Percentiles rank a stretch among this genome's conserved stretches.
These are phyloP conservation scores for Mucor velutinosus DNA, from an alignment of 371 early-diverging fungal species.

Conservation along the genomic window DNA sequence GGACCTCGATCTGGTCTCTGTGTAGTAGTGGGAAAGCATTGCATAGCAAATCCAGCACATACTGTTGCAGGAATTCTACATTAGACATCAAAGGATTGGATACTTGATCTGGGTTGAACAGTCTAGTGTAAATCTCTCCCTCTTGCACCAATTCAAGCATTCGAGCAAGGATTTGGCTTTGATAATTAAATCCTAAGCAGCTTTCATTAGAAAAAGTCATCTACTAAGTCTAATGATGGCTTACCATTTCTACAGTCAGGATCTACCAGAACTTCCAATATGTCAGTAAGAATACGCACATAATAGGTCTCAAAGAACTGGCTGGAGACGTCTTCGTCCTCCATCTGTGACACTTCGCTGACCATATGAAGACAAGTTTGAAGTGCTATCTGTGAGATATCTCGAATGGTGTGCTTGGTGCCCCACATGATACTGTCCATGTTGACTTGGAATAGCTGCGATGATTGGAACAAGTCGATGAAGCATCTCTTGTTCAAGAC, in stretches of 20 bases:
- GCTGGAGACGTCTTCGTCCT: constrained; percentile 69
- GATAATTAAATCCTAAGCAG: constrained; percentile 79
- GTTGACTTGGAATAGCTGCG: constrained; percentile 74
- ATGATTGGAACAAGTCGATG: constrained; percentile 72
- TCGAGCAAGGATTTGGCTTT: constrained; percentile 83
- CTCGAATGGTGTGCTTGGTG: constrained; percentile 93
- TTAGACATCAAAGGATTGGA: constrained; percentile 80
- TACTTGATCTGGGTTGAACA: constrained; percentile 72
- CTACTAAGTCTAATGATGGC: not conserved
- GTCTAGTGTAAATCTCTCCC: constrained; percentile 79
- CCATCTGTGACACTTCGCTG: constrained; percentile 63
- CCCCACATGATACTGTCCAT: constrained; percentile 93
- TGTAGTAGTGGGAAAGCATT: constrained; percentile 88
- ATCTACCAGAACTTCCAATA: constrained; percentile 90
- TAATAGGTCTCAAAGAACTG: constrained; percentile 88
- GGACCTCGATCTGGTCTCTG: constrained; percentile 79
- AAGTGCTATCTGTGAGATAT: constrained; percentile 88
- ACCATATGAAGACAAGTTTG: constrained; percentile 78
- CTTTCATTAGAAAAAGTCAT: too few species aligned
- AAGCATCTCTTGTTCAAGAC: constrained; percentile 82
- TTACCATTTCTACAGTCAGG: constrained; percentile 92
- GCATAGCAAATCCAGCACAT: constrained; percentile 72
- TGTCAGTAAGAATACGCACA: constrained; percentile 81
- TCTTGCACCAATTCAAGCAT: constrained; percentile 85
- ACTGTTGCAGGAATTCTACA: constrained; percentile 72